These are phyloP conservation scores for Botrytis squamosa DNA, from an alignment of 2,329 filamentous ascomycete genomes.

Conservation along the genomic window DNA sequence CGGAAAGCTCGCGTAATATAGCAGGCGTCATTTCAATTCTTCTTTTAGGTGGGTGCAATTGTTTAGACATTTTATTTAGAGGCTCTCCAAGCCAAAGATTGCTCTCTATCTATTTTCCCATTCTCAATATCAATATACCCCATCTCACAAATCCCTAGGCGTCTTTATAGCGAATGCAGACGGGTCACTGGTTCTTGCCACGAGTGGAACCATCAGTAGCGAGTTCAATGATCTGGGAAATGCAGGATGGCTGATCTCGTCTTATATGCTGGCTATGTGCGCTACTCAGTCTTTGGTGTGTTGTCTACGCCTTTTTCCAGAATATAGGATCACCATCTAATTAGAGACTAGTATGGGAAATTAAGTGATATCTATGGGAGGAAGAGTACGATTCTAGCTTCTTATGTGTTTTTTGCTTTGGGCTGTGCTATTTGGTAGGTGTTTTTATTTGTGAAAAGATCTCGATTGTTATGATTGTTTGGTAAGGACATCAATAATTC, in stretches of 20 bases:
- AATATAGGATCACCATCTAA: not conserved
- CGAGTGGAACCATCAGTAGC: conserved; percentile 59
- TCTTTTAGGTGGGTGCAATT: conserved; percentile 26
- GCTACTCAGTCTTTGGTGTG: conserved; percentile 53
- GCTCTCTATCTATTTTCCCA: not conserved
- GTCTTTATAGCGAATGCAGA: conserved; percentile 67
- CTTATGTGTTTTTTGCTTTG: conserved; percentile 51
- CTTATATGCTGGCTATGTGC: conserved; percentile 52
- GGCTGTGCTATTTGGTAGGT: conserved; percentile 46
- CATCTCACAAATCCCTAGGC: conserved; percentile 39
- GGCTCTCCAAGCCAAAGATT: not conserved
- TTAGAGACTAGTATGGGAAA: conserved; percentile 41
- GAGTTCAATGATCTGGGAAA: conserved; percentile 57
- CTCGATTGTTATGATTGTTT: not conserved
- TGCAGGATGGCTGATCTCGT: conserved; percentile 57
- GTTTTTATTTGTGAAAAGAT: not conserved
- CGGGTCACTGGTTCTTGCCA: conserved; percentile 62
- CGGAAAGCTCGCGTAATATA: conserved; percentile 17
- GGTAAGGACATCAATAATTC: not conserved
- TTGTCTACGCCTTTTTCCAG: not conserved
- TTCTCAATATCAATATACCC: not conserved
- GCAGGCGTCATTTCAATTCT: conserved; percentile 29
- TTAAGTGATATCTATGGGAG: conserved; percentile 53
- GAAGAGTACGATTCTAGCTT: conserved; percentile 31
- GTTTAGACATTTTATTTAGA: not conserved